Evolutionary conservation across 495 filamentous ascomycete species (phyloP).

Genomic region (Barbatosphaeria neglecta): DNA sequence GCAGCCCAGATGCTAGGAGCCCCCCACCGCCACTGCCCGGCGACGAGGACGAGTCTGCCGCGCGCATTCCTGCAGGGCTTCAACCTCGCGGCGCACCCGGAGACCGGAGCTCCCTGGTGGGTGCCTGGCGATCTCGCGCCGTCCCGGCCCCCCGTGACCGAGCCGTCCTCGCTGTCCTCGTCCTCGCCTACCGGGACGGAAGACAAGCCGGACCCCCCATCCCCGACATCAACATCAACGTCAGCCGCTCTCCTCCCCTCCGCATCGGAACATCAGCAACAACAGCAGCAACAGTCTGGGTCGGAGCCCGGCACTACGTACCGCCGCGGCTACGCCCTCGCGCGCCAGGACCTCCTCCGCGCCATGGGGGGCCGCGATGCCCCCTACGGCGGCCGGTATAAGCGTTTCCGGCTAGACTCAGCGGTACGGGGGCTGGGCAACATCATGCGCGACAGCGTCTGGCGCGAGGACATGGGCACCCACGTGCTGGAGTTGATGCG

Average conservation of each 20-base stretch:
- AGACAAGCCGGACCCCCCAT: no score
- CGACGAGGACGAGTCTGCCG: slow-evolving; percentile 48
- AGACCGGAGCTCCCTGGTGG: slow-evolving; percentile 43
- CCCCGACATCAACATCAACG: neutral
- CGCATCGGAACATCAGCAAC: neutral
- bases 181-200: neutral
- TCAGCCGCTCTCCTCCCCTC: neutral
- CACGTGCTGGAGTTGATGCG: slow-evolving; percentile 46
- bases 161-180: neutral
- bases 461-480: slow-evolving; percentile 58
- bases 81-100: slow-evolving; percentile 43
- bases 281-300: no score
- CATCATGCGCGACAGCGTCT: slow-evolving; percentile 22
- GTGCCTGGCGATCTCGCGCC: slow-evolving; percentile 40
- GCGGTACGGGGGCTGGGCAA: neutral
- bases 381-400: neutral
- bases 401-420: neutral
- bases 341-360: slow-evolving; percentile 10
- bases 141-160: slow-evolving; percentile 3
- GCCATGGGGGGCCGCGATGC: neutral
- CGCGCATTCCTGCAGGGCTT: slow-evolving; percentile 53
- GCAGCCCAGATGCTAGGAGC: slow-evolving; percentile 52
- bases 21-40: slow-evolving; percentile 47
- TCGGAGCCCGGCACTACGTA: neutral
- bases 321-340: slow-evolving; percentile 5